Evolutionary conservation across 208 protist genomes (phyloP).

Genomic region (Crithidia acanthocephali): DNA sequence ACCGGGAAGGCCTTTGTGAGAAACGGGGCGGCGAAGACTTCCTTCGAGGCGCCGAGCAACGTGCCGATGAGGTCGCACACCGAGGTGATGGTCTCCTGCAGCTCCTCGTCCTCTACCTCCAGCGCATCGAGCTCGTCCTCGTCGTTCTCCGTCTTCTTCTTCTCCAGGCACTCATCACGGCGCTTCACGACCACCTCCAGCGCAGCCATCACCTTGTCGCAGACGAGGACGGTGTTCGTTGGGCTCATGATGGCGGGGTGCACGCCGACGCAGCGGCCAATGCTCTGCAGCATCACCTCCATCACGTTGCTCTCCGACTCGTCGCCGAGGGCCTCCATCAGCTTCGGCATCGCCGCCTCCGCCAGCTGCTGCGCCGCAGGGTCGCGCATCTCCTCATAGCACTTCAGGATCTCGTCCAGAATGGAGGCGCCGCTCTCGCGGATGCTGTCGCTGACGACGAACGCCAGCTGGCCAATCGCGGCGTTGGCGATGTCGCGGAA

Average conservation of each 20-base stretch:
- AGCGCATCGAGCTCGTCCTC: constrained; percentile 88
- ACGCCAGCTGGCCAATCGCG: constrained; percentile 64
- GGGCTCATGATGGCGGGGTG: constrained; percentile 60
- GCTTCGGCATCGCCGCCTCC: constrained; percentile 39
- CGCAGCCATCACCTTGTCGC: constrained; percentile 71
- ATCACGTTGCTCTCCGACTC: constrained; percentile 71
- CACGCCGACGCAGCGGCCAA: constrained; percentile 65
- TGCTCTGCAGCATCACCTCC: constrained; percentile 61
- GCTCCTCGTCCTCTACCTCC: constrained; percentile 72
- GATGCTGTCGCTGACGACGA: constrained; percentile 63
- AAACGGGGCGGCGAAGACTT: constrained; percentile 77
- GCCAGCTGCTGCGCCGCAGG: constrained; percentile 58
- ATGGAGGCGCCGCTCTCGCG: constrained; percentile 81
- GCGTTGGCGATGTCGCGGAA: constrained; percentile 69
- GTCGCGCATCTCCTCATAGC: constrained; percentile 44
- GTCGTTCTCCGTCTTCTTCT: constrained; percentile 70
- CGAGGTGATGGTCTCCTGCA: constrained; percentile 63
- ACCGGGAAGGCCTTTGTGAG: constrained; percentile 64
- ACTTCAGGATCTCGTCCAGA: constrained; percentile 63
- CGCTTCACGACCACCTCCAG: constrained; percentile 60
- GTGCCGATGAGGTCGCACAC: constrained; percentile 69
- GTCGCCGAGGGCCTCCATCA: constrained; percentile 66
- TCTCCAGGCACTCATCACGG: constrained; percentile 53
- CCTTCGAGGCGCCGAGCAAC: constrained; percentile 60
- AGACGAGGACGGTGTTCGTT: constrained; percentile 54